Percentiles rank a stretch among this genome's conserved stretches.
Conservation (phyloP, 73 alveolate genomes). For the Breviolum minutum region DNA sequence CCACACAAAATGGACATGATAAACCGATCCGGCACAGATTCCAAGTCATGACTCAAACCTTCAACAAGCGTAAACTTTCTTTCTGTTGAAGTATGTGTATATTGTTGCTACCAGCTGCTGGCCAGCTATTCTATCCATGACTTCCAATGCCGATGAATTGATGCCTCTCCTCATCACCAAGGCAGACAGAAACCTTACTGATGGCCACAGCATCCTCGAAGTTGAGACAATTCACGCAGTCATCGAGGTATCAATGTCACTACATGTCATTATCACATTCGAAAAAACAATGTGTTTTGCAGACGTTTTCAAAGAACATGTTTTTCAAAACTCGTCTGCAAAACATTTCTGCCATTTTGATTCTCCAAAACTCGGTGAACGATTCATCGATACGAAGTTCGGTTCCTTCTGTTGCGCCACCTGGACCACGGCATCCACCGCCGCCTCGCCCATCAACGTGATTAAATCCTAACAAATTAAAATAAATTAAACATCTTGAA, state of each 20-base stretch:
- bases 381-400: background rate
- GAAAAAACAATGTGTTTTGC: no score
- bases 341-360: background rate
- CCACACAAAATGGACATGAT: no score
- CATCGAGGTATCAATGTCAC: background rate
- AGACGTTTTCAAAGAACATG: background rate
- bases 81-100: background rate
- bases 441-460: background rate
- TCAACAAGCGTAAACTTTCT: no score
- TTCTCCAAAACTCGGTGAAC: background rate
- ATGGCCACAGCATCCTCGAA: slow-evolving; percentile 42
- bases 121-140: background rate
- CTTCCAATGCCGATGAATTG: no score
- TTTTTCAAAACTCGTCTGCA: no score
- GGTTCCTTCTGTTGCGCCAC: background rate
- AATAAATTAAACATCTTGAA: no score
- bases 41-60: no score
- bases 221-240: background rate
- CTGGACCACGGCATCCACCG: slow-evolving; percentile 56
- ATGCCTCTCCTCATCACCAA: slow-evolving; percentile 19
- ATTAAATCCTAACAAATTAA: background rate
- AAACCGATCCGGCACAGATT: no score
- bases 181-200: slow-evolving; percentile 39
- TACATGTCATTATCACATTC: background rate
- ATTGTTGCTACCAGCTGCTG: background rate